Evolutionary conservation across 148 eudicot species (phyloP), one percentile per base, ranked within the genome.

Genomic region (Arctostaphylos glauca): DNA sequence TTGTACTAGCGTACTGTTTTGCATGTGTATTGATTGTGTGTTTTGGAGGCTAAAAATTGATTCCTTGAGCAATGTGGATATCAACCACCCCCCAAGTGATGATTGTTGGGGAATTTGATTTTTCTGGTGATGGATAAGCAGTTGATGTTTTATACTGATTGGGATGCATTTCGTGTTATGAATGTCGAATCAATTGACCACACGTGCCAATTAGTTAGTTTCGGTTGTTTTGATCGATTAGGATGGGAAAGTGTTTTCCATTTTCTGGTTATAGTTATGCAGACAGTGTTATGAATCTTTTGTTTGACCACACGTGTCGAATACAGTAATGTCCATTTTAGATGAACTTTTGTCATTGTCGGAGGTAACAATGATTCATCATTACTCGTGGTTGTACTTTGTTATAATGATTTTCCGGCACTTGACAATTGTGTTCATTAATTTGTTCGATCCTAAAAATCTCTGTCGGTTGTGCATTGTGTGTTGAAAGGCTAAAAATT

Each of bases 21-120:
- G 80, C 80, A 77, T 54, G 64, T 76, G 76, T 43, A 14, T 76
- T 52, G 59, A 50, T 76, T 75, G 23, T 23, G 59, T 18, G 18
- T 14, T 10, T 54, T 55, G 6, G 8, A 64, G 21, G 80, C 31
- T 25, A 15, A 54, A 77, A 55, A 54, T 55, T 77, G 64, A 21
- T 50, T 54, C 13, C 38, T 77, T 54, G 23, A 31, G 48, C 47
- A 77, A 77, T 77, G 80, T 77, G n/a, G 48, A 6, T 31, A 3
- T 8, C 15, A 77, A 15, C 7, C 58, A 77, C 7, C 23, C 44
- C 18, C 38, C n/a, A 16, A 55, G 44, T 77, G 64, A 77, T 55
- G 23, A 54, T 66, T 58, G 15, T 53, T 19, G 71, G 14, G 71
- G 71, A 66, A 25, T 66, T 66, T 66, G 71, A 66, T 5, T 4